Evolutionary conservation across 768 basidiomycete species (phyloP).

Genomic region (Astraeus odoratus): DNA sequence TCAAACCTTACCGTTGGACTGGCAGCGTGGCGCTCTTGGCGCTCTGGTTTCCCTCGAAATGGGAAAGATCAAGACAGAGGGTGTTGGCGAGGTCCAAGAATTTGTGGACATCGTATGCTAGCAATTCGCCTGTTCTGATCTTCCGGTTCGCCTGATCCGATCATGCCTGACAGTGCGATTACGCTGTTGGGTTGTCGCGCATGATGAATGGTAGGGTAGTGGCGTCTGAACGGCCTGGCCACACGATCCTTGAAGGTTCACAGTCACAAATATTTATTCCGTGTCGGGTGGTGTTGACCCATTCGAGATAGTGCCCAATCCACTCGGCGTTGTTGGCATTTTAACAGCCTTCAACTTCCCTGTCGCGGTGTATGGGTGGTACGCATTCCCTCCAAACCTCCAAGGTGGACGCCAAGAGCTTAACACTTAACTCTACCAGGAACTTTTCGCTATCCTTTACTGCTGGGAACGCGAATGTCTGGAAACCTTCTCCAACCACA

Average conservation of each 20-base stretch:
- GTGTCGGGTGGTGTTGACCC: conserved; percentile 3
- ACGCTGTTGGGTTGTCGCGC: conserved; percentile 85
- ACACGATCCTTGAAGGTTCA: conserved; percentile 82
- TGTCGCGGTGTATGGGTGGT: conserved; percentile 90
- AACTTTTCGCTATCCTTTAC: conserved; percentile 85
- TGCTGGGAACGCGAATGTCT: conserved; percentile 88
- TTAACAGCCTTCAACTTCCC: conserved; percentile 97
- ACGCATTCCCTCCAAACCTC: conserved; percentile 13
- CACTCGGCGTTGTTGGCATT: conserved; percentile 67
- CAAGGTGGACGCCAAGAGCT: conserved; percentile 7
- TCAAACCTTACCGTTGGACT: conserved; percentile 6
- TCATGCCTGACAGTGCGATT: conserved; percentile 64
- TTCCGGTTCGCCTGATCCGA: neutral
- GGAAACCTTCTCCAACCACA: conserved; percentile 92
- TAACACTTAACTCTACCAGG: conserved; percentile 38
- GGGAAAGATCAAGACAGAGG: conserved; percentile 90
- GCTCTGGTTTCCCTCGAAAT: conserved; percentile 82
- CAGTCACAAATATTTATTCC: conserved; percentile 2
- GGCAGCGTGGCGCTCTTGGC: conserved; percentile 70
- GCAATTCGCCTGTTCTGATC: neutral
- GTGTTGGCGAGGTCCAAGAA: conserved; percentile 90
- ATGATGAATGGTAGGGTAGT: conserved; percentile 92
- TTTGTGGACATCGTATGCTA: conserved; percentile 84
- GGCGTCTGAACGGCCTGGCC: conserved; percentile 84
- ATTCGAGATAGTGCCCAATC: conserved; percentile 70